Evolutionary conservation across 2,329 filamentous ascomycete genomes (phyloP).

Genomic region (Zymoseptoria crescenta): DNA sequence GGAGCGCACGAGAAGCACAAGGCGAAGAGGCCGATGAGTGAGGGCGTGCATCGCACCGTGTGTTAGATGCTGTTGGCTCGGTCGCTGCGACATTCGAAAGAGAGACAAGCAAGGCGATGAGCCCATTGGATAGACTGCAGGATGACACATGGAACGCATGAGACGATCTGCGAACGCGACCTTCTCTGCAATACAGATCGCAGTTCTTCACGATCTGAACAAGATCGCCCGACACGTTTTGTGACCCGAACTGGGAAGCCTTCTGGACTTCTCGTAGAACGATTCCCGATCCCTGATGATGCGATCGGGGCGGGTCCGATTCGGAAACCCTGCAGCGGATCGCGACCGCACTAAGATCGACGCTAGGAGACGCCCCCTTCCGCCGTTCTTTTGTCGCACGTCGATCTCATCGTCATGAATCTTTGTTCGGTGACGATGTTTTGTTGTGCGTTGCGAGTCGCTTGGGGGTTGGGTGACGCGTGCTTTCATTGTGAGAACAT

Average conservation of each 20-base stretch:
- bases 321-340: neutral
- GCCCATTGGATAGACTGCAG: neutral
- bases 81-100: too few relatives aligned
- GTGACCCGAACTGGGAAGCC: too few relatives aligned
- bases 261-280: neutral
- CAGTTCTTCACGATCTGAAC: too few relatives aligned
- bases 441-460: neutral
- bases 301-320: neutral
- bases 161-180: too few relatives aligned
- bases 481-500: too few relatives aligned
- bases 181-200: too few relatives aligned
- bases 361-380: neutral
- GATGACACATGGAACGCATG: too few relatives aligned
- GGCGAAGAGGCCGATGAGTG: constrained; percentile 37
- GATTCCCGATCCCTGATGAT: neutral
- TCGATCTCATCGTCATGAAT: neutral
- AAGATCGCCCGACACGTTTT: too few relatives aligned
- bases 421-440: neutral
- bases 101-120: too few relatives aligned
- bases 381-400: neutral
- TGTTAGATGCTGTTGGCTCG: too few relatives aligned
- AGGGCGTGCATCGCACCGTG: constrained; percentile 43
- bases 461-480: too few relatives aligned
- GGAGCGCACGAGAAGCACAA: constrained; percentile 38
- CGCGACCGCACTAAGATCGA: neutral